A percentile compares a stretch with the other conserved stretches of the same genome.
phyloP scores from a whole-genome alignment of 177 flowering plant genomes.

The Vitis hybrid region DNA sequence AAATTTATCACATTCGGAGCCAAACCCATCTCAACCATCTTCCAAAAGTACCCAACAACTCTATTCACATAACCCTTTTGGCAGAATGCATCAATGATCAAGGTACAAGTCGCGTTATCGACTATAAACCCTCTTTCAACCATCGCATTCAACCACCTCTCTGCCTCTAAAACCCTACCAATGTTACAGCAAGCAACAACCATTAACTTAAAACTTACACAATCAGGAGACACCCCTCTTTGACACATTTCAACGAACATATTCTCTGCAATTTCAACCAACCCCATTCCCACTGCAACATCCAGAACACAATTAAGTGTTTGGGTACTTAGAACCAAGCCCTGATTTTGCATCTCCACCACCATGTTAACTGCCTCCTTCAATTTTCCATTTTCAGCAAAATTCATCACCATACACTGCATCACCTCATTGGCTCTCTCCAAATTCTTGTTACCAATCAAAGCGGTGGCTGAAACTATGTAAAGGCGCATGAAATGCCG shows the following conservation, averaged over 20 bases:
- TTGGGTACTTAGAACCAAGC: constrained; percentile 40
- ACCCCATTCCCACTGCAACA: constrained; percentile 42
- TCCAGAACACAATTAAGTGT: constrained; percentile 48
- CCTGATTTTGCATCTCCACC: constrained; percentile 70
- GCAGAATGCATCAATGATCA: constrained; percentile 45
- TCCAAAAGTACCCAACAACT: constrained; percentile 54
- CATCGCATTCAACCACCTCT: constrained; percentile 69
- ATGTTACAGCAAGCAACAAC: constrained; percentile 55
- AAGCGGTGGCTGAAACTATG: constrained; percentile 48
- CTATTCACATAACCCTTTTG: constrained; percentile 47
- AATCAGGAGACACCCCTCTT: constrained; percentile 66
- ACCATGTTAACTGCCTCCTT: constrained; percentile 71
- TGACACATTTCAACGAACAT: constrained; percentile 77
- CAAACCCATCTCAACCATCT: constrained; percentile 55
- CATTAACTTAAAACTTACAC: constrained; percentile 56
- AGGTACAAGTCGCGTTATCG: constrained; percentile 65
- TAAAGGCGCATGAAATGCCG: constrained; percentile 73
- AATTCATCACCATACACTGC: constrained; percentile 57
- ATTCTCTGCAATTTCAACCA: constrained; percentile 50
- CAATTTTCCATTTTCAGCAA: constrained; percentile 64
- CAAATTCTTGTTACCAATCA: constrained; percentile 54
- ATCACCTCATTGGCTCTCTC: constrained; percentile 74
- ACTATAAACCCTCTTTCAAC: constrained; percentile 43
- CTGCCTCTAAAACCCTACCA: constrained; percentile 50
- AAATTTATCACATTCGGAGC: constrained; percentile 75